Evolutionary conservation across 225 moss, liverwort and hornwort genomes (phyloP).

Genomic region (Polytrichum commune): DNA sequence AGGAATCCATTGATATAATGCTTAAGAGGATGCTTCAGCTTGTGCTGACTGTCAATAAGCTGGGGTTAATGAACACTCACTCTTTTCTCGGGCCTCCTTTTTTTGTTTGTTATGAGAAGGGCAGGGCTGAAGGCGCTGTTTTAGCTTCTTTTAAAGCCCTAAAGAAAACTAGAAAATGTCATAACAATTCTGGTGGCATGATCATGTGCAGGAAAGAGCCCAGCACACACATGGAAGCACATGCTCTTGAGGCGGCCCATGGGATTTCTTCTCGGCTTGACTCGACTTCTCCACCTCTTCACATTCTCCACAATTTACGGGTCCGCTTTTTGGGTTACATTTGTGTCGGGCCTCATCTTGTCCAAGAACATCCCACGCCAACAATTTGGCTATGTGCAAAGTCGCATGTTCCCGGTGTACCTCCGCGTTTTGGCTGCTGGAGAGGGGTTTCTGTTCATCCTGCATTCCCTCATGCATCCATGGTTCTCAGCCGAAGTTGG

Average conservation of each 20-base stretch:
- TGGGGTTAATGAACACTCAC: too few species aligned
- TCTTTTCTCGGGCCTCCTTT: too few species aligned
- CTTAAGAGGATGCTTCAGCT: too few species aligned
- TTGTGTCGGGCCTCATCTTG: conserved; percentile 54
- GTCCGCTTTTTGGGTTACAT: conserved; percentile 57
- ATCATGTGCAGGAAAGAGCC: not conserved
- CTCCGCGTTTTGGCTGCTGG: conserved; percentile 39
- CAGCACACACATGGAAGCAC: conserved; percentile 33
- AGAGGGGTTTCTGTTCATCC: conserved; percentile 24
- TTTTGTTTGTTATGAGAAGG: too few species aligned
- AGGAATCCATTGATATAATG: too few species aligned
- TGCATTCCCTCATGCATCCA: conserved; percentile 45
- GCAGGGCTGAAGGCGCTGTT: too few species aligned
- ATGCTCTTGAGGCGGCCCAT: conserved; percentile 29
- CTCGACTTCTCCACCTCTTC: conserved; percentile 52
- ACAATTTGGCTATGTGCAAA: conserved; percentile 61
- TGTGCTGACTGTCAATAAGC: too few species aligned
- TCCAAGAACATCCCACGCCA: conserved; percentile 56
- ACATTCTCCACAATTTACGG: conserved; percentile 55
- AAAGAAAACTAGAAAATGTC: too few species aligned
- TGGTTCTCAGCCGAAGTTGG: conserved; percentile 36
- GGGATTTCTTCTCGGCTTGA: conserved; percentile 35
- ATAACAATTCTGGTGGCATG: too few species aligned
- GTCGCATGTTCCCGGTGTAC: conserved; percentile 58
- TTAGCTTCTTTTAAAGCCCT: too few species aligned